Evolutionary conservation across 768 basidiomycete genomes (phyloP), one percentile per base, ranked within the genome.

Genomic region (Galerina sulciceps): DNA sequence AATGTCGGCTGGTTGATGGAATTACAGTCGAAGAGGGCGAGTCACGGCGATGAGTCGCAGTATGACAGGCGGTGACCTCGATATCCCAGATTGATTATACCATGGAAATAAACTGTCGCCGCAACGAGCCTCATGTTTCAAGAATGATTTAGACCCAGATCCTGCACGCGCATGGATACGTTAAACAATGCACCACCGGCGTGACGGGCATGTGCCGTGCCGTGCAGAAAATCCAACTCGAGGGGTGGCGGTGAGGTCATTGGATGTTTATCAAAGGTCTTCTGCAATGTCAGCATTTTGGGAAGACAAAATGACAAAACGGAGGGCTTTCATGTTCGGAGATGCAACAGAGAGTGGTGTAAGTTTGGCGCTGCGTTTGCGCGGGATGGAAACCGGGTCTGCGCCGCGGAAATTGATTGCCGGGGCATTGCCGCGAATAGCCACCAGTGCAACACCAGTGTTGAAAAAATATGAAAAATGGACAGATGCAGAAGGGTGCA

Each of bases 1-100:
- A 59, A 38, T 38, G 52, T 59, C 58, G 58, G 62, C 41, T 26
- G n/a, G 41, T 53, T 57, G 53, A 62, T 55, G 57, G 31, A n/a
- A 18, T 13, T 23, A 18, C 15, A 31, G 42, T 31, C 26, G 18
- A 40, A 31, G 37, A 20, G 37, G 38, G 44, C 40, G 46, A 53
- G 60, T 58, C 56, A 59, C 43, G 26, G 26, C 26, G 5, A 31
- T 31, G 26, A 31, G 8, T 31, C 26, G 5, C 26, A 31, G 26
- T 31, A 31, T 31, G 26, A 31, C 26, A 31, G 26, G 26, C 26
- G 26, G 26, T 31, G 26, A 31, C n/a, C 34, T 13, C 26, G 41
- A 22, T 35, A 5, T 47, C 40, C 15, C 4, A n/a, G 38, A 37
- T 53, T 51, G 44, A 53, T 59, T 48, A 38, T 53, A 44, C 51